phyloP scores from a whole-genome alignment of 2,329 filamentous ascomycete species.

The Trichoderma afroharzianum region DNA sequence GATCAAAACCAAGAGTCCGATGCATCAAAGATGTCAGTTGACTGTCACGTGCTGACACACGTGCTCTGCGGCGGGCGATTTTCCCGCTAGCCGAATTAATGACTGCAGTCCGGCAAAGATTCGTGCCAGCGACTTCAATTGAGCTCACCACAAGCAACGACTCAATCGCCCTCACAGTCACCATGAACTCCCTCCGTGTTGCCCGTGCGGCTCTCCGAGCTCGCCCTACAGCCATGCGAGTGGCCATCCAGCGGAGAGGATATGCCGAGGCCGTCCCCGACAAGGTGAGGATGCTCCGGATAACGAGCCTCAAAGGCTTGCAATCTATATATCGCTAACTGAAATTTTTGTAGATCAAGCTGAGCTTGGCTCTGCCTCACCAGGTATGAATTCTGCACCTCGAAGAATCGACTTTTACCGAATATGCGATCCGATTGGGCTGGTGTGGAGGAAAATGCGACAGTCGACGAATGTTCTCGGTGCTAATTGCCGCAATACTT shows the following conservation, averaged over 20 bases:
- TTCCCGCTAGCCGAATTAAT: slow-evolving; percentile 38
- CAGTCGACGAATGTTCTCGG: slow-evolving; percentile 26
- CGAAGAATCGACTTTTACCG: slow-evolving; percentile 22
- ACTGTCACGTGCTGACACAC: slow-evolving; percentile 26
- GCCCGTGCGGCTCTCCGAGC: slow-evolving; percentile 85
- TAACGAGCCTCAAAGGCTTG: slow-evolving; percentile 4
- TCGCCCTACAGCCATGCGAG: slow-evolving; percentile 71
- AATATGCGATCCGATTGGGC: slow-evolving; percentile 30
- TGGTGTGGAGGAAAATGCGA: slow-evolving; percentile 21
- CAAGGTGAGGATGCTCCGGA: slow-evolving; percentile 55
- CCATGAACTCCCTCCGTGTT: slow-evolving; percentile 93
- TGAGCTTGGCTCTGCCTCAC: slow-evolving; percentile 95
- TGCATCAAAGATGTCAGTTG: not conserved
- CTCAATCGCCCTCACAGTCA: slow-evolving; percentile 50
- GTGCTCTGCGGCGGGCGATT: slow-evolving; percentile 35
- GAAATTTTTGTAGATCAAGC: slow-evolving; percentile 67
- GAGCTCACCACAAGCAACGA: slow-evolving; percentile 44
- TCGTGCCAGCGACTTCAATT: slow-evolving; percentile 44
- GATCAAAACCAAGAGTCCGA: not conserved
- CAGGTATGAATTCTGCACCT: slow-evolving; percentile 66
- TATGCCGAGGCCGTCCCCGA: slow-evolving; percentile 86
- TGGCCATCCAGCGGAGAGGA: slow-evolving; percentile 76
- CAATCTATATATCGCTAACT: slow-evolving; percentile 14
- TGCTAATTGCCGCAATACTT: slow-evolving; percentile 50
- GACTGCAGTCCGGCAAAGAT: slow-evolving; percentile 44